Evolutionary conservation across 306 rosid genomes (phyloP).

Genomic region (Psophocarpus tetragonolobus): DNA sequence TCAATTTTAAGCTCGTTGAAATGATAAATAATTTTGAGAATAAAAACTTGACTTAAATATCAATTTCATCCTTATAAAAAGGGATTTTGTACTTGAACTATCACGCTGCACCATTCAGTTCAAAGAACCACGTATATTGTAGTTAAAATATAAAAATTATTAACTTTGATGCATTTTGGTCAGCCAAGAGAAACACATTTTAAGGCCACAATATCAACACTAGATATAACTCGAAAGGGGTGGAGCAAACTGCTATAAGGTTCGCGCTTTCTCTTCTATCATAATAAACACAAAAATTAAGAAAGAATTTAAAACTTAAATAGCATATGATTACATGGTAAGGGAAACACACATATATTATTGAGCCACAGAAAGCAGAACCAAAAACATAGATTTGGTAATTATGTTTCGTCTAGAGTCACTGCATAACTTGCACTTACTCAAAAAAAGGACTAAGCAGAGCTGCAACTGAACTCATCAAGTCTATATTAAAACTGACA

Average conservation of each 20-base stretch:
- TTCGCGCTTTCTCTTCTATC: neutral
- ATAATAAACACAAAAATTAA: neutral
- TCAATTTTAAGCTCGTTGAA: too few species aligned
- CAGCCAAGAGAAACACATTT: neutral
- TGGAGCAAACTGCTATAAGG: neutral
- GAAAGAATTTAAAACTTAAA: neutral
- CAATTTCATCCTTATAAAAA: too few species aligned
- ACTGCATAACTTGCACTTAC: neutral
- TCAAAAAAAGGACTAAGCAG: neutral
- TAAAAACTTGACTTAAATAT: too few species aligned
- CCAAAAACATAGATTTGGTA: slow-evolving; percentile 6
- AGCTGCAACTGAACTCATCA: neutral
- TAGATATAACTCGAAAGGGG: neutral
- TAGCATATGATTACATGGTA: slow-evolving; percentile 24
- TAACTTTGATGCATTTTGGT: neutral
- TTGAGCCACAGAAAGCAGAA: neutral
- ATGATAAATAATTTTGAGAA: too few species aligned
- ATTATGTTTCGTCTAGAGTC: neutral
- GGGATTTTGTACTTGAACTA: too few species aligned
- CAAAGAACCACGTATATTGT: too few species aligned
- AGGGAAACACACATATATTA: neutral
- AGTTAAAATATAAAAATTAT: too few species aligned
- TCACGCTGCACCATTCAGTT: too few species aligned
- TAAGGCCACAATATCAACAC: neutral
- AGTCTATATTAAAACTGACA: neutral